Evolutionary conservation across 441 rosid species (phyloP).

Genomic region (Gossypium laxum): DNA sequence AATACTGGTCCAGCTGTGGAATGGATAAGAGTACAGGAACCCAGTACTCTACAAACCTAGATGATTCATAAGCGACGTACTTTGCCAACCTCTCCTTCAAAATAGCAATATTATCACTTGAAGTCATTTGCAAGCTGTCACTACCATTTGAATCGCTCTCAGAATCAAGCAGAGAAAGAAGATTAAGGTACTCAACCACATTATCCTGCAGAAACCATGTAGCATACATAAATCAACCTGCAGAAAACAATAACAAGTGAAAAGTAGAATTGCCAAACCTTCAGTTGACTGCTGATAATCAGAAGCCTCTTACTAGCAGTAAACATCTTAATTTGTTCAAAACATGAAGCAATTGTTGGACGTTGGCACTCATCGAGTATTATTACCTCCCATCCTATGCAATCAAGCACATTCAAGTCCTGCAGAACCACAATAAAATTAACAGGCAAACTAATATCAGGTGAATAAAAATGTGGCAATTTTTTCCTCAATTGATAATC

Average conservation of each 20-base stretch:
- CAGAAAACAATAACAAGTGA: neutral
- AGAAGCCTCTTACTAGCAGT: slow-evolving; percentile 37
- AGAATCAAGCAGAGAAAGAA: slow-evolving; percentile 32
- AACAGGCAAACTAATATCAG: neutral
- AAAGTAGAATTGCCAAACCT: slow-evolving; percentile 30
- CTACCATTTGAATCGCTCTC: slow-evolving; percentile 7
- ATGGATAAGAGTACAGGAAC: slow-evolving; percentile 72
- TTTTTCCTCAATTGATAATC: neutral
- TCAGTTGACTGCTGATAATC: slow-evolving; percentile 36
- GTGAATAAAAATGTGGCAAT: neutral
- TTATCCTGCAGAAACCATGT: slow-evolving; percentile 33
- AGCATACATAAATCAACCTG: slow-evolving; percentile 10
- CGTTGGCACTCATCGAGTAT: slow-evolving; percentile 46
- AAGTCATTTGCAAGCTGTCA: slow-evolving; percentile 17
- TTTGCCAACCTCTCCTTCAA: slow-evolving; percentile 37
- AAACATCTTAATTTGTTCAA: slow-evolving; percentile 33
- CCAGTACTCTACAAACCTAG: slow-evolving; percentile 73
- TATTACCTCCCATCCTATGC: slow-evolving; percentile 40
- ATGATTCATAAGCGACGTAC: slow-evolving; percentile 30
- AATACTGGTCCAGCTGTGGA: slow-evolving; percentile 86
- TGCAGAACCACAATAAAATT: slow-evolving; percentile 26
- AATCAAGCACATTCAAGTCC: slow-evolving; percentile 33
- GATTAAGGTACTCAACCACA: slow-evolving; percentile 23
- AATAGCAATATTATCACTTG: slow-evolving; percentile 22
- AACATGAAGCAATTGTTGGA: slow-evolving; percentile 19